Evolutionary conservation across 2,329 filamentous ascomycete genomes (phyloP).

Genomic region (Ambrosiella xylebori): DNA sequence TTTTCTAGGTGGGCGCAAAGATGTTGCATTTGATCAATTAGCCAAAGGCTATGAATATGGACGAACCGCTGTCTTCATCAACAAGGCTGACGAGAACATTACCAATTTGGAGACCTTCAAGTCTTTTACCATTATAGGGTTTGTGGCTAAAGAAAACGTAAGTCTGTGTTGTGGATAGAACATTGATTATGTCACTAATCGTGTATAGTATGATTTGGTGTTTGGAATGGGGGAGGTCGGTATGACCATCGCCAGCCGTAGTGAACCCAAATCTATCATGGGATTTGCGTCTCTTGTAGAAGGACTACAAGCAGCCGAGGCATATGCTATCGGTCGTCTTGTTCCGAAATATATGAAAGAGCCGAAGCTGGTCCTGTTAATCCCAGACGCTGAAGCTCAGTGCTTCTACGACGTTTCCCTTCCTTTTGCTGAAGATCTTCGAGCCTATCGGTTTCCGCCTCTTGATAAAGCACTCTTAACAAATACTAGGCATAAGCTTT

Average conservation of each 20-base stretch:
- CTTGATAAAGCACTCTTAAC: constrained; percentile 57
- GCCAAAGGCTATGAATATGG: constrained; percentile 94
- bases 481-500: constrained; percentile 56
- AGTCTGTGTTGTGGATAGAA: constrained; percentile 13
- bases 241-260: constrained; percentile 58
- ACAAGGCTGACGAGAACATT: constrained; percentile 68
- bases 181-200: constrained; percentile 1
- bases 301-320: constrained; percentile 68
- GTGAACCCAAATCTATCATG: constrained; percentile 65
- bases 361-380: constrained; percentile 59
- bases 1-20: constrained; percentile 60
- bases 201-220: constrained; percentile 56
- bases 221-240: constrained; percentile 69
- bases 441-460: constrained; percentile 80
- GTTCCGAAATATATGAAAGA: constrained; percentile 71
- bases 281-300: constrained; percentile 81
- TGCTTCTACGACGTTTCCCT: constrained; percentile 79
- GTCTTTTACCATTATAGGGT: constrained; percentile 69
- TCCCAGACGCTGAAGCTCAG: constrained; percentile 65
- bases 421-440: constrained; percentile 83
- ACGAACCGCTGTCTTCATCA: constrained; percentile 77
- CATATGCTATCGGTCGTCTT: constrained; percentile 70
- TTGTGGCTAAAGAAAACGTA: constrained; percentile 57
- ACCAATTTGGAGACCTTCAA: constrained; percentile 69
- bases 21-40: constrained; percentile 66